A percentile compares a stretch with the other conserved stretches of the same genome.
Conservation (phyloP, 139 green algal species). For the Coelastrella sp. region DNA sequence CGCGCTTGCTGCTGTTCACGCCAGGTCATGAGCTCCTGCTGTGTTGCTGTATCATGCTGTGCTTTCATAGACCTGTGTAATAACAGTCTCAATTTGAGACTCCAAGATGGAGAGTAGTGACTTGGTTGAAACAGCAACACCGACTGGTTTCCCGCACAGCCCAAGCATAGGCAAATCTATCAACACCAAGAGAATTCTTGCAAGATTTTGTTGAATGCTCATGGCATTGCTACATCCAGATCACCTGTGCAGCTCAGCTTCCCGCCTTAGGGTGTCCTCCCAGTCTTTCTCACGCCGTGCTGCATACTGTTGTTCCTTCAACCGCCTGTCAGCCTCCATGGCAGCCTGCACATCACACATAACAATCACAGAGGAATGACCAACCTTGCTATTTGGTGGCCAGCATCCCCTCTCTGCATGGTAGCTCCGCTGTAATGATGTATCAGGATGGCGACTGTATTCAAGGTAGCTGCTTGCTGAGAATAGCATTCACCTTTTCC, state of each 20-base stretch:
- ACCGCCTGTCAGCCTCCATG: slow-evolving; percentile 72
- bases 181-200: too few species aligned
- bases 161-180: too few species aligned
- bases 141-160: too few species aligned
- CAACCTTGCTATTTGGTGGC: too few species aligned
- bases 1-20: slow-evolving; percentile 54
- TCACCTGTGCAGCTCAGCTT: slow-evolving; percentile 69
- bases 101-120: too few species aligned
- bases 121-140: too few species aligned
- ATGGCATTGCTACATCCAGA: neutral
- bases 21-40: slow-evolving; percentile 66
- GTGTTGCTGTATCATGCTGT: slow-evolving; percentile 55
- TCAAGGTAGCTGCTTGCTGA: neutral
- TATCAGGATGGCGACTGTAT: too few species aligned
- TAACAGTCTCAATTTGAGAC: neutral
- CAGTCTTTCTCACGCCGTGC: slow-evolving; percentile 72
- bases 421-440: too few species aligned
- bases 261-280: slow-evolving; percentile 63
- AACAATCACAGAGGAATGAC: too few species aligned
- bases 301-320: slow-evolving; percentile 77
- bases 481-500: slow-evolving; percentile 59
- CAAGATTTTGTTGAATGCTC: too few species aligned
- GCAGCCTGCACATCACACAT: slow-evolving; percentile 54
- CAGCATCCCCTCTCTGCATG: too few species aligned
- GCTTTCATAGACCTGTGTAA: slow-evolving; percentile 48